Conservation (phyloP, 352 stramenopile genomes). For the Pythium aristosporum region DNA sequence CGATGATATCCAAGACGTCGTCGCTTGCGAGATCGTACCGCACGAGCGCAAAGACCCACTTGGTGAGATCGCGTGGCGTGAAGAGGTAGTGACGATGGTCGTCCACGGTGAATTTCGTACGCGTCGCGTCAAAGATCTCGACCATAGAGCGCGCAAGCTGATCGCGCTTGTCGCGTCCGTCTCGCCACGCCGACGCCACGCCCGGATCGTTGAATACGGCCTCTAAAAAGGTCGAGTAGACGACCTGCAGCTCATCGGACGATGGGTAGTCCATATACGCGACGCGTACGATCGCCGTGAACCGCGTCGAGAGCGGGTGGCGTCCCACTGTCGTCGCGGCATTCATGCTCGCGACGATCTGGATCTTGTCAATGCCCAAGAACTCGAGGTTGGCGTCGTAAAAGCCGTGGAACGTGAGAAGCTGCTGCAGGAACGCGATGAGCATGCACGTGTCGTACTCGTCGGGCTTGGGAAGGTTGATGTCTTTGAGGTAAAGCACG, state of each 20-base stretch:
- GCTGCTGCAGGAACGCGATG: conserved; percentile 95
- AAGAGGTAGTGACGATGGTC: conserved; percentile 95
- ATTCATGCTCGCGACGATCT: conserved; percentile 95
- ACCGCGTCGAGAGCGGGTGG: conserved; percentile 90
- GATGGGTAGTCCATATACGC: conserved; percentile 93
- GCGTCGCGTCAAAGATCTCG: conserved; percentile 89
- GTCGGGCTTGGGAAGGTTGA: conserved; percentile 94
- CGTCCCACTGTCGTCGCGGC: conserved; percentile 90
- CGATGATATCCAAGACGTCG: conserved; percentile 89
- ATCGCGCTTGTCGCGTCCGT: conserved; percentile 58
- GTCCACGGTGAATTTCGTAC: conserved; percentile 91
- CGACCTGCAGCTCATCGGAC: conserved; percentile 82
- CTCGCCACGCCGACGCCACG: conserved; percentile 46
- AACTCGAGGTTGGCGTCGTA: conserved; percentile 96
- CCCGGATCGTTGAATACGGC: conserved; percentile 55
- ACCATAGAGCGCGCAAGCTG: conserved; percentile 89
- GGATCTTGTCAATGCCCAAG: conserved; percentile 90
- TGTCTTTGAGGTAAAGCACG: conserved; percentile 96
- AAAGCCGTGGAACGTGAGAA: conserved; percentile 95
- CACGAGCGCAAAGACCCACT: conserved; percentile 88
- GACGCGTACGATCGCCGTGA: conserved; percentile 93
- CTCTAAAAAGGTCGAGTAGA: conserved; percentile 91
- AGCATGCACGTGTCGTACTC: conserved; percentile 96
- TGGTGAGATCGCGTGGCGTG: conserved; percentile 91
- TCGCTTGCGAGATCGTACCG: conserved; percentile 90